Conservation (phyloP, 2,329 filamentous ascomycete species). For the Phialophora expanda region DNA sequence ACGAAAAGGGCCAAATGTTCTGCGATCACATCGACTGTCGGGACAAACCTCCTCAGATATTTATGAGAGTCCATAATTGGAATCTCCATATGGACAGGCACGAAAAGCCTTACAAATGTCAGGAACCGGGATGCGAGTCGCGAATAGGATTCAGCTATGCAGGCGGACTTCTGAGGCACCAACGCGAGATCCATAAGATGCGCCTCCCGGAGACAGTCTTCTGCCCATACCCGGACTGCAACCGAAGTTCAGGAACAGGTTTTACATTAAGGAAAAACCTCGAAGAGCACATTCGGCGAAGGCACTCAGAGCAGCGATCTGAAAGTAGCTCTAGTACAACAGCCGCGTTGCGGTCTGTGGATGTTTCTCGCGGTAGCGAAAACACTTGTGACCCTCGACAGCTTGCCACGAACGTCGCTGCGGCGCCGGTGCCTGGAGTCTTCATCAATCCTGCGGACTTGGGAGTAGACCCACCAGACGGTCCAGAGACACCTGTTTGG, state of each 20-base stretch:
- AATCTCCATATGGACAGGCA: conserved; percentile 99
- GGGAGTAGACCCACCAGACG: not conserved
- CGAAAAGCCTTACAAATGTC: conserved; percentile 88
- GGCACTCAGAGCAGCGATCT: conserved; percentile 59
- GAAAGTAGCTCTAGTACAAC: conserved; percentile 1
- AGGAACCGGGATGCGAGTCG: conserved; percentile 80
- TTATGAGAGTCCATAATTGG: conserved; percentile 88
- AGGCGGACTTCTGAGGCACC: conserved; percentile 84
- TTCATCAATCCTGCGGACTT: not conserved
- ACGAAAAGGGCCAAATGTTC: conserved; percentile 73
- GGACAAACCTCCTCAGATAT: conserved; percentile 64
- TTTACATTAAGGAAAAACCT: conserved; percentile 94
- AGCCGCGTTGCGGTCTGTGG: not conserved
- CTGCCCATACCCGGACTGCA: conserved; percentile 85
- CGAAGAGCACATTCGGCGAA: conserved; percentile 89
- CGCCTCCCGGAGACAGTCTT: conserved; percentile 78
- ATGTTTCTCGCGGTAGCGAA: conserved; percentile 2
- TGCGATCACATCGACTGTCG: conserved; percentile 74
- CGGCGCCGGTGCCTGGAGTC: not conserved
- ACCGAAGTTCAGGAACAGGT: conserved; percentile 82
- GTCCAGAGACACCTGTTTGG: conserved; percentile 12
- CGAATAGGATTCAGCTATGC: conserved; percentile 93
- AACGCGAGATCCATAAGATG: conserved; percentile 90
- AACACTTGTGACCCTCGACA: conserved; percentile 13
- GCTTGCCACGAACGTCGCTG: not conserved